These are phyloP conservation scores for Trametes elegans DNA, from an alignment of 768 basidiomycete genomes.

Conservation along the genomic window DNA sequence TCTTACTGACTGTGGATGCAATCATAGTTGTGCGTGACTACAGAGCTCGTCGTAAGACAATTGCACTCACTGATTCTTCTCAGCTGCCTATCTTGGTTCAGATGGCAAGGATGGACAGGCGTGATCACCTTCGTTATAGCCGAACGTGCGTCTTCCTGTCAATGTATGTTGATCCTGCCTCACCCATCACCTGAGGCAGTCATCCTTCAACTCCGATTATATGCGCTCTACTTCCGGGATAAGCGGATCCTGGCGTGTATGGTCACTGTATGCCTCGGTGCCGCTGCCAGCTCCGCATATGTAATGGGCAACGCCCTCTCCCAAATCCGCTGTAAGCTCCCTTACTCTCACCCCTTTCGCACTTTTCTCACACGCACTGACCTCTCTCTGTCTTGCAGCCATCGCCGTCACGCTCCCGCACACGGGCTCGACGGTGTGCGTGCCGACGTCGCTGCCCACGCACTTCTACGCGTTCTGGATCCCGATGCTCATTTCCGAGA, in stretches of 20 bases:
- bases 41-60: not conserved
- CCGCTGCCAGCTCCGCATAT: constrained; percentile 40
- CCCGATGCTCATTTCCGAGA: constrained; percentile 55
- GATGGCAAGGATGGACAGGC: constrained; percentile 64
- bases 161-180: no score
- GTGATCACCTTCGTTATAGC: constrained; percentile 51
- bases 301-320: constrained; percentile 48
- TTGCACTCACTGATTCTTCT: not conserved
- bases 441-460: constrained; percentile 36
- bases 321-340: constrained; percentile 38
- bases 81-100: constrained; percentile 41
- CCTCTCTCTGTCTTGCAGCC: not conserved
- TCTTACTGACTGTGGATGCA: not conserved
- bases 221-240: constrained; percentile 56
- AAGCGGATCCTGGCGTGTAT: constrained; percentile 49
- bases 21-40: constrained; percentile 17
- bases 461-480: constrained; percentile 61
- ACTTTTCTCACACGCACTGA: not conserved
- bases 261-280: constrained; percentile 39
- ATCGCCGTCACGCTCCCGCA: constrained; percentile 5
- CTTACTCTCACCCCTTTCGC: not conserved
- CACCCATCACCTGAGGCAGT: constrained; percentile 32
- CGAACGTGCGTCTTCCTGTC: constrained; percentile 44
- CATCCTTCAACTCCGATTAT: constrained; percentile 62
- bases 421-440: constrained; percentile 39